phyloP scores from a whole-genome alignment of 306 rosid species.

The Luffa aegyptiaca region DNA sequence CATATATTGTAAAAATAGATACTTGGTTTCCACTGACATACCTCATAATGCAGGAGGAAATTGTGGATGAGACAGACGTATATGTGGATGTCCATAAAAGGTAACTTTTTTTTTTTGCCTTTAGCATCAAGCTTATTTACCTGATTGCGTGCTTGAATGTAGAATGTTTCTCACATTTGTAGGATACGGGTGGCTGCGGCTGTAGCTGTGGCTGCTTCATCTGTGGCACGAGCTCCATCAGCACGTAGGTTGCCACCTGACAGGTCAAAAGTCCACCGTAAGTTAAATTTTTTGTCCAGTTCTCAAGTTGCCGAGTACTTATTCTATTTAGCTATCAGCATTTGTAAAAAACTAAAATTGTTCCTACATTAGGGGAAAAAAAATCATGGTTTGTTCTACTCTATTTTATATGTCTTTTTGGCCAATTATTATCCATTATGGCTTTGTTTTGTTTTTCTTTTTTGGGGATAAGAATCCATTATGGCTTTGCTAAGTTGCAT shows the following conservation, averaged over 20 bases:
- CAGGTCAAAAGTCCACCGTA: conserved; percentile 28
- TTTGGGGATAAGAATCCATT: not conserved
- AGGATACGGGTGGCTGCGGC: conserved; percentile 49
- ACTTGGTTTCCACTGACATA: not conserved
- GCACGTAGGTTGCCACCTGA: conserved; percentile 26
- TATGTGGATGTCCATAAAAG: conserved; percentile 78
- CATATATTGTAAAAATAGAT: not conserved
- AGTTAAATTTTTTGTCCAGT: not conserved
- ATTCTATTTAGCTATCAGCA: not conserved
- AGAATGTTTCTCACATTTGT: conserved; percentile 11
- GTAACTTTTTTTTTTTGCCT: conserved; percentile 10
- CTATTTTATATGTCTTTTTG: not conserved
- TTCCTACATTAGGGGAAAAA: not conserved
- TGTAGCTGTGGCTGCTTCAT: conserved; percentile 45
- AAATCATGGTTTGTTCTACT: not conserved
- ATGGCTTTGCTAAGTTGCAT: not conserved
- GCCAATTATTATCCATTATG: not conserved
- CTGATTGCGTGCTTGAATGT: conserved; percentile 6
- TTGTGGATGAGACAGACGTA: conserved; percentile 42
- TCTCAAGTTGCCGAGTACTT: not conserved
- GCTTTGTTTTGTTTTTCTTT: not conserved
- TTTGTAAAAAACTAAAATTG: not conserved
- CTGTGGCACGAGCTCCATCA: conserved; percentile 37
- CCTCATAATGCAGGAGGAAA: conserved; percentile 36
- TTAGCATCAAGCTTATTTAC: not conserved